Base-by-base conservation (phyloP, 345 rosid genomes). In the Eucalyptus regnans region DNA sequence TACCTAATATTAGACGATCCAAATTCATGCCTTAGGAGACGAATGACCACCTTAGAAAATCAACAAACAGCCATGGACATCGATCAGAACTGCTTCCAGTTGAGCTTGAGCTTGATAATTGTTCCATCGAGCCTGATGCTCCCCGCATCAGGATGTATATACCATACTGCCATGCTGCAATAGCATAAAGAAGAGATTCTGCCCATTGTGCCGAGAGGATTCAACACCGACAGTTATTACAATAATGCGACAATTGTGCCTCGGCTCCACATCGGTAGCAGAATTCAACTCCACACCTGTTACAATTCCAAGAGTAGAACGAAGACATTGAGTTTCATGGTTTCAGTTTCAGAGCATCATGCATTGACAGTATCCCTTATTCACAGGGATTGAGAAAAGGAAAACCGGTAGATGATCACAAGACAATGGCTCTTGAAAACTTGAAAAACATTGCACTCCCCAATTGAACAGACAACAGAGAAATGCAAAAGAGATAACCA, bases 281-380 rank as follows among this genome's bases (percentile, higher is more conserved):
- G 89, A 94, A 94, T 60, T 91, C 93, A 54, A 88, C 83, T 18
- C 93, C 93, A 87, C 95, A 95, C 89, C 95, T 94, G 89, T 37
- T 29, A 88, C 43, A 15, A 43, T 68, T 9, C 12, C 49, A 85
- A 8, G 46, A 85, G 79, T 17, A 44, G 51, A 88, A 46, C 13
- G 20, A 20, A 76, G 48, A 76, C 48, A 20, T 41, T 27, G 51
- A 68, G 62, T 88, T 31, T n/a, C 50, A 16, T 12, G 23, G 22
- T n/a, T 66, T 25, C 44, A 18, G 22, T 87, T 41, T n/a, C n/a
- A n/a, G 17, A 22, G 17, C 58, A 20, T 62, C 25, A 51, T 18
- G 31, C 23, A 17, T 60, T 23, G 71, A 31, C 88, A 48, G 50
- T 27, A 9, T 41, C 31, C 11, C 37, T n/a, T 50, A 23, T 50